Base-by-base conservation (phyloP, 2,329 filamentous ascomycete genomes). In the Colletotrichum agaves region DNA sequence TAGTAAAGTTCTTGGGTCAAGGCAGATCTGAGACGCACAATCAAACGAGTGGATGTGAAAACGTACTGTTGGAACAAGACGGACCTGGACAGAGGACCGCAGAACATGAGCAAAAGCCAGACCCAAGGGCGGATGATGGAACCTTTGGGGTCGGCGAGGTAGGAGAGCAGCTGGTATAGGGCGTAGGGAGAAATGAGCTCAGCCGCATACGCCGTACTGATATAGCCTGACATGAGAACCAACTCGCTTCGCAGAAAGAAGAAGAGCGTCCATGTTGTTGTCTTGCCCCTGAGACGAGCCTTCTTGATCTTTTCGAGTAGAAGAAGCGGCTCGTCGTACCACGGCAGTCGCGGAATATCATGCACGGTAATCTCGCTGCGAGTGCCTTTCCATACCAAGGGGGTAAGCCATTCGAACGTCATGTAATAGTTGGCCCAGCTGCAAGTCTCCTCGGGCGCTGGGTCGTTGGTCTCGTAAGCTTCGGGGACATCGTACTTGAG, bases 1-100 rank as follows among this genome's bases (percentile, higher is more conserved):
- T 83, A 82, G 70, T 89, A 88, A 10, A 88, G 79, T 72, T 88
- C 87, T 70, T 88, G 86, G 0, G 85, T 87, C 64, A 89, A 78
- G 31, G 83, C 85, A 31, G 85, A 82, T 71, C 87, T 87, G 62
- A 88, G 76, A 27, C 87, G 83, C 39, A 88, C 85, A 37, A 87
- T 76, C 47, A 88, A 75, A n/a, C 85, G 80, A 2, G 86, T 88
- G 6, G 85, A 85, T 2, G 78, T 84, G 71, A 88, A 88, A 37
- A 88, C 80, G 73, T 88, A 88, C 70, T 85, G 85, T 72, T 89
- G 85, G 69, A 83, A 86, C 61, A 80, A 74, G 47, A 87, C 70
- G 3, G 87, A 85, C 13, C 83, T 82, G 3, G 76, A 73, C 44
- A 83, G 71, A 1, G 85, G 85, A 0, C 86, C 86, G 41, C 81